phyloP scores from a whole-genome alignment of 2,329 filamentous ascomycete species.

The Penicillium sp. region DNA sequence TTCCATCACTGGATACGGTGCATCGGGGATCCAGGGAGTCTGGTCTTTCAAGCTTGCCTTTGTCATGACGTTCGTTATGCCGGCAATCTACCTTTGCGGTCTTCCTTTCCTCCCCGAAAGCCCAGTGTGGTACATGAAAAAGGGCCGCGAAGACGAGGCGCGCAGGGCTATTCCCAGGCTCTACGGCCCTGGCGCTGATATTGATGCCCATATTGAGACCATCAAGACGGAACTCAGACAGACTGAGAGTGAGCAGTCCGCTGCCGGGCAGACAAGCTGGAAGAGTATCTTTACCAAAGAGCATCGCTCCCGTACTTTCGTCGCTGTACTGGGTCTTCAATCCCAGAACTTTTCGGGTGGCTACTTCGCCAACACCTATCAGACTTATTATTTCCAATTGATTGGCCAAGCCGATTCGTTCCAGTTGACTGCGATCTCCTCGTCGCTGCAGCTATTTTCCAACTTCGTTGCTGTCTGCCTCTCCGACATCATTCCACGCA shows the following conservation, averaged over 20 bases:
- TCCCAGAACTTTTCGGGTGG: slow-evolving; percentile 12
- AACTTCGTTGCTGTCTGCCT: slow-evolving; percentile 11
- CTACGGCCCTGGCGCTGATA: slow-evolving; percentile 3
- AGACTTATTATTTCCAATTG: slow-evolving; percentile 14
- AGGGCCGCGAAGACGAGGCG: slow-evolving; percentile 8
- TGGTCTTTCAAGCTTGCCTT: slow-evolving; percentile 14
- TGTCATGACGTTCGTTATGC: slow-evolving; percentile 10
- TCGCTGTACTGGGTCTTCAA: slow-evolving; percentile 13
- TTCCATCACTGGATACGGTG: slow-evolving; percentile 12
- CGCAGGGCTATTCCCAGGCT: slow-evolving; percentile 10
- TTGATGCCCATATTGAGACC: not conserved
- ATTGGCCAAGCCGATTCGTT: slow-evolving; percentile 12
- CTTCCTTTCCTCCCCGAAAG: slow-evolving; percentile 15
- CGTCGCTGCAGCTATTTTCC: slow-evolving; percentile 6
- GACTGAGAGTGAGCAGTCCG: slow-evolving; percentile 2
- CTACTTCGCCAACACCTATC: slow-evolving; percentile 14
- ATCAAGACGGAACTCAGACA: slow-evolving; percentile 6
- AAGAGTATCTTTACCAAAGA: slow-evolving; percentile 12
- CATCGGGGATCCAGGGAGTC: slow-evolving; percentile 3
- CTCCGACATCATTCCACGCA: slow-evolving; percentile 9
- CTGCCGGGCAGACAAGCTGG: slow-evolving; percentile 9
- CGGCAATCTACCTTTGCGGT: slow-evolving; percentile 8
- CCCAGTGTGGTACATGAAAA: slow-evolving; percentile 14
- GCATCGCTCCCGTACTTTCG: slow-evolving; percentile 11
- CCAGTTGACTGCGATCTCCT: slow-evolving; percentile 11